phyloP scores from a whole-genome alignment of 2,329 filamentous ascomycete species.

The Paecilomyces dactylethromorphus region DNA sequence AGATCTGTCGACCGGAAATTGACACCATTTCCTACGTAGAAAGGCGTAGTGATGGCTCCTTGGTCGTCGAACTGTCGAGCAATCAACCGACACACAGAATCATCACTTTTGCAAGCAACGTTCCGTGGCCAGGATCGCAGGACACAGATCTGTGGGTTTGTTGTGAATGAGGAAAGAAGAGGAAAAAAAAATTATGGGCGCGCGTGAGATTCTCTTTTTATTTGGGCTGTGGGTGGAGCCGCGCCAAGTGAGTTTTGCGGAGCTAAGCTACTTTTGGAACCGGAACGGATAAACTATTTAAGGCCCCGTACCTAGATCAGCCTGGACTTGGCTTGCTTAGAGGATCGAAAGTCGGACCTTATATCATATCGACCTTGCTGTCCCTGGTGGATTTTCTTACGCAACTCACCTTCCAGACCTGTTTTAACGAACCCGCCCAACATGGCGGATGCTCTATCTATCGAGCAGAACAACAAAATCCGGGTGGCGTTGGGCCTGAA shows the following conservation, averaged over 20 bases:
- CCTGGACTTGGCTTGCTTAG: neutral
- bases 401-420: slow-evolving; percentile 1
- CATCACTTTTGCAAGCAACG: slow-evolving; percentile 35
- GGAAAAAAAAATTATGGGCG: slow-evolving; percentile 31
- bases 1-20: slow-evolving; percentile 95
- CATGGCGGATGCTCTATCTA: slow-evolving; percentile 57
- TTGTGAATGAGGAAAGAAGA: slow-evolving; percentile 32
- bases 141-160: slow-evolving; percentile 71
- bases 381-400: neutral
- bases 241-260: slow-evolving; percentile 15
- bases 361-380: neutral
- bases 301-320: neutral
- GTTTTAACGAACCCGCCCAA: slow-evolving; percentile 12
- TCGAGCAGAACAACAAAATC: slow-evolving; percentile 91
- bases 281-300: slow-evolving; percentile 8
- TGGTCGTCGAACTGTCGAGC: slow-evolving; percentile 80
- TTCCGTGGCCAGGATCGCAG: slow-evolving; percentile 60
- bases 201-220: slow-evolving; percentile 20
- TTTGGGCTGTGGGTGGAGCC: slow-evolving; percentile 12
- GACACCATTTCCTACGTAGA: slow-evolving; percentile 57
- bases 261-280: slow-evolving; percentile 17
- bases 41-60: slow-evolving; percentile 60
- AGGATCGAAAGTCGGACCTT: neutral
- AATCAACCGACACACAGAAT: slow-evolving; percentile 65
- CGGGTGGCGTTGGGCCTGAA: slow-evolving; percentile 84